Conservation (phyloP, 768 basidiomycete genomes). For the Punctularia strigosozonata region DNA sequence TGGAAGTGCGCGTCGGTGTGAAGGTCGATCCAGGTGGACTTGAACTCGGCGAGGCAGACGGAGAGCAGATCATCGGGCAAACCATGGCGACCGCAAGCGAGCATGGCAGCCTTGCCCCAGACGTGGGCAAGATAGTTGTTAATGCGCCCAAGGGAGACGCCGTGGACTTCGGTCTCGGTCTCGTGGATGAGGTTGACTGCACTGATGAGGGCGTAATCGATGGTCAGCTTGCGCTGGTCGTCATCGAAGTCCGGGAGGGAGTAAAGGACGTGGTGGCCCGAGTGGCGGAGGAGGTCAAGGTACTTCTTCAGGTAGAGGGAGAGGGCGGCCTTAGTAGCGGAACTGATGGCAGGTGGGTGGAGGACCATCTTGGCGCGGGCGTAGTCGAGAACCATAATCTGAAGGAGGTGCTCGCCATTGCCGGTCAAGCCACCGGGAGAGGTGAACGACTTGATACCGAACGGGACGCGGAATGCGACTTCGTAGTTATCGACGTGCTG, state of each 20-base stretch:
- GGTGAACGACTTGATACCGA: constrained; percentile 2
- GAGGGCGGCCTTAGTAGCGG: constrained; percentile 3
- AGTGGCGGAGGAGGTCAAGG: constrained; percentile 7
- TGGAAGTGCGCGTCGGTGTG: constrained; percentile 9
- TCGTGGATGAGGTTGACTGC: constrained; percentile 2
- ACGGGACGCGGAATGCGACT: constrained; percentile 8
- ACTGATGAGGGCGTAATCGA: constrained; percentile 11
- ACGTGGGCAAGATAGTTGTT: background rate
- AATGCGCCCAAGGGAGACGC: background rate
- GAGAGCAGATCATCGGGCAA: background rate
- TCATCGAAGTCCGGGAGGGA: constrained; percentile 13
- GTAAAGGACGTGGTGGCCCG: constrained; percentile 9
- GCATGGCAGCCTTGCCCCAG: background rate
- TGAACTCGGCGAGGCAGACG: constrained; percentile 9
- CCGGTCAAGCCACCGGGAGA: too few relatives aligned
- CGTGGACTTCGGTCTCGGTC: background rate
- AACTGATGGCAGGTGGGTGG: background rate
- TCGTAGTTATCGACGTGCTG: constrained; percentile 1
- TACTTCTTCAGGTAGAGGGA: constrained; percentile 7
- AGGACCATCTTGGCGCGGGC: background rate
- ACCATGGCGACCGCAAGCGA: background rate
- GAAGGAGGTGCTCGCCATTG: constrained; percentile 1
- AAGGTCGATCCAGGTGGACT: constrained; percentile 7
- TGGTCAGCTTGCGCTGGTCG: constrained; percentile 2
- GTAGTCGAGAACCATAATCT: constrained; percentile 1